phyloP scores from a whole-genome alignment of 2,329 filamentous ascomycete species.

The Aspergillus thermomutatus region DNA sequence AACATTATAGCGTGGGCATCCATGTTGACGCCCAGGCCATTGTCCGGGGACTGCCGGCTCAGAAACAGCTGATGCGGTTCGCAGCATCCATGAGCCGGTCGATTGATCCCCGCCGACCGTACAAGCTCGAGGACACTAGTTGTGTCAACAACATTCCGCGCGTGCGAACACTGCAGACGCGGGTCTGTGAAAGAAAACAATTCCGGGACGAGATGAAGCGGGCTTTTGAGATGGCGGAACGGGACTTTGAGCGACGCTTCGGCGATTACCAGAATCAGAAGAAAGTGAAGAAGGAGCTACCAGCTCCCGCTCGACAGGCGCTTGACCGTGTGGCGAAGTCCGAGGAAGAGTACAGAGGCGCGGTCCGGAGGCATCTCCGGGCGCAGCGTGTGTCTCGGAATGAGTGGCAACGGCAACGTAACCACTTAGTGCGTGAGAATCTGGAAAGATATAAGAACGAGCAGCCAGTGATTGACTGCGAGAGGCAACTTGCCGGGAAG shows the following conservation, averaged over 20 bases:
- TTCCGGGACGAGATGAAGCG: slow-evolving; percentile 15
- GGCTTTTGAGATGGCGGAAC: slow-evolving; percentile 14
- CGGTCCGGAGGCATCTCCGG: slow-evolving; percentile 11
- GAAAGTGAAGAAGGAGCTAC: background rate
- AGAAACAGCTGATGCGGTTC: slow-evolving; percentile 25
- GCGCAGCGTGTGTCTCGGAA: slow-evolving; percentile 15
- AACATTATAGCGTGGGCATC: slow-evolving; percentile 25
- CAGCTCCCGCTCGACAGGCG: background rate
- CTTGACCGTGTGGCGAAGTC: slow-evolving; percentile 1
- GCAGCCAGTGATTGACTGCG: slow-evolving; percentile 23
- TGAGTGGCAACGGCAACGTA: slow-evolving; percentile 17
- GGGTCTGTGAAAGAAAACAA: slow-evolving; percentile 15
- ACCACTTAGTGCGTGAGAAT: slow-evolving; percentile 21
- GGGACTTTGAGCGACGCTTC: slow-evolving; percentile 9
- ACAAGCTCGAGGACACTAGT: slow-evolving; percentile 22
- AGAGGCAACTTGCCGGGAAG: slow-evolving; percentile 22
- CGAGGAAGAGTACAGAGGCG: slow-evolving; percentile 13
- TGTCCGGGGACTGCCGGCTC: slow-evolving; percentile 15
- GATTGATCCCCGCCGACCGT: slow-evolving; percentile 23
- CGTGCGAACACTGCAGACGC: slow-evolving; percentile 16
- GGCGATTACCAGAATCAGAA: slow-evolving; percentile 3
- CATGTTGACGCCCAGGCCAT: slow-evolving; percentile 25
- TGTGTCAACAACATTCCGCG: slow-evolving; percentile 22
- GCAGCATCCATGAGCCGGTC: slow-evolving; percentile 23
- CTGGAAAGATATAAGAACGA: slow-evolving; percentile 25